Evolutionary conservation across 768 basidiomycete genomes (phyloP).

Genomic region (Peribolospora kevripleyi): DNA sequence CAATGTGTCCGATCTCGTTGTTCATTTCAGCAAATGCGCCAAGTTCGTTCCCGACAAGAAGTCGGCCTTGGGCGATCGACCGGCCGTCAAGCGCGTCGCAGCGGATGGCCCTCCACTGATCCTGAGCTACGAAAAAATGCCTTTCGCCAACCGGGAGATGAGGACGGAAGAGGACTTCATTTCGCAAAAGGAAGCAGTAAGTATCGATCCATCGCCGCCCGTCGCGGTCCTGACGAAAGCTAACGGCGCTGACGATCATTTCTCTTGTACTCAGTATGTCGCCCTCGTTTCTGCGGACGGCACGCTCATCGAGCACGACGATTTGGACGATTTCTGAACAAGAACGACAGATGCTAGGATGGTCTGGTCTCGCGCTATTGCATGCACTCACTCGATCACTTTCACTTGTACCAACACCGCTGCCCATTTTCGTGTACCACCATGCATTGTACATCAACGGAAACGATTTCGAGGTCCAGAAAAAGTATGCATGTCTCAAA

Average conservation of each 20-base stretch:
- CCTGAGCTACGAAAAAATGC: conserved; percentile 49
- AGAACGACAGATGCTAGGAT: too few species aligned
- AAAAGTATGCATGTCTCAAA: too few species aligned
- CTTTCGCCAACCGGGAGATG: conserved; percentile 38
- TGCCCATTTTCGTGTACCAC: too few species aligned
- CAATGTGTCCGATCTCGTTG: neutral
- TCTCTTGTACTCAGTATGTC: conserved; percentile 22
- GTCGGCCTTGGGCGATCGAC: conserved; percentile 61
- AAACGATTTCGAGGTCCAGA: too few species aligned
- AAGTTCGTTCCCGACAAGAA: conserved; percentile 79
- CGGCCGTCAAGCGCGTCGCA: conserved; percentile 39
- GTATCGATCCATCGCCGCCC: conserved; percentile 28
- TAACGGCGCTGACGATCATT: too few species aligned
- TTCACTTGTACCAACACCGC: too few species aligned
- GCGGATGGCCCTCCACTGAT: conserved; percentile 18
- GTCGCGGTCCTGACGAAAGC: too few species aligned
- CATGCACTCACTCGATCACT: too few species aligned
- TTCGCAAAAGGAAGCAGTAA: conserved; percentile 39
- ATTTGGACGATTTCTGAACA: neutral
- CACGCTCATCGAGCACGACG: conserved; percentile 5
- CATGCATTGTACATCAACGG: too few species aligned
- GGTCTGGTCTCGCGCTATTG: too few species aligned
- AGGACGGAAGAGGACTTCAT: conserved; percentile 37
- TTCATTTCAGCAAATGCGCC: conserved; percentile 47
- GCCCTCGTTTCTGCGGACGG: conserved; percentile 7